Percentiles rank a stretch among this genome's conserved stretches.
Conservation (phyloP, 805 yeast genomes). For the Starmerella bombi region DNA sequence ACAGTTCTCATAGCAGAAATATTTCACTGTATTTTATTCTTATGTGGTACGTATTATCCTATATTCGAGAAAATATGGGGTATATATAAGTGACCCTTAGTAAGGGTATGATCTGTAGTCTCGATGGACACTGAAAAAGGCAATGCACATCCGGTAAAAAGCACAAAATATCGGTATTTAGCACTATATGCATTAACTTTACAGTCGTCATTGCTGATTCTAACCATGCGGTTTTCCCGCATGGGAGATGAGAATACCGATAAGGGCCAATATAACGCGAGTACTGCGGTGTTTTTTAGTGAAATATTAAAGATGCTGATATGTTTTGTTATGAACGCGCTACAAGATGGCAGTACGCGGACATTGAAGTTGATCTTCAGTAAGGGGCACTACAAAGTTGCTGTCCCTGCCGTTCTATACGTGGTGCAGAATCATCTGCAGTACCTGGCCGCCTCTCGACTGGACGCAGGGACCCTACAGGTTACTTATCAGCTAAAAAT, state of each 20-base stretch:
- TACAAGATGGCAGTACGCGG: slow-evolving; percentile 20
- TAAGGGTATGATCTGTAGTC: too few relatives aligned
- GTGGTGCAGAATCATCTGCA: slow-evolving; percentile 32
- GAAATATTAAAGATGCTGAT: slow-evolving; percentile 29
- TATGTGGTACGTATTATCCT: too few relatives aligned
- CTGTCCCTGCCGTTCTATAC: slow-evolving; percentile 32
- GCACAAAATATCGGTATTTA: too few relatives aligned
- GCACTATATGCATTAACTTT: slow-evolving; percentile 31
- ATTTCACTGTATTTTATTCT: too few relatives aligned
- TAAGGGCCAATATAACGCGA: slow-evolving; percentile 26
- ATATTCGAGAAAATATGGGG: too few relatives aligned
- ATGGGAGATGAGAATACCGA: slow-evolving; percentile 29
- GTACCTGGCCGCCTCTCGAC: slow-evolving; percentile 32
- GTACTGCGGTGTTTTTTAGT: slow-evolving; percentile 32
- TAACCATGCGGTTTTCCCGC: slow-evolving; percentile 34
- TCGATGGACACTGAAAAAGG: background rate
- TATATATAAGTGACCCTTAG: too few relatives aligned
- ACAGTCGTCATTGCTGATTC: slow-evolving; percentile 31
- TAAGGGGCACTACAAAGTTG: slow-evolving; percentile 31
- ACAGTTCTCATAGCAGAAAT: too few relatives aligned
- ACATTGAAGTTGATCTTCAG: slow-evolving; percentile 27
- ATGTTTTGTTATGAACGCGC: slow-evolving; percentile 23
- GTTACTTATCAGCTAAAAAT: slow-evolving; percentile 34
- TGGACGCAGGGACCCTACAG: slow-evolving; percentile 34
- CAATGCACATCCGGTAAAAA: too few relatives aligned